These are phyloP conservation scores for Porphyrellus cyaneotinctus DNA, from an alignment of 768 basidiomycete species.

Conservation along the genomic window DNA sequence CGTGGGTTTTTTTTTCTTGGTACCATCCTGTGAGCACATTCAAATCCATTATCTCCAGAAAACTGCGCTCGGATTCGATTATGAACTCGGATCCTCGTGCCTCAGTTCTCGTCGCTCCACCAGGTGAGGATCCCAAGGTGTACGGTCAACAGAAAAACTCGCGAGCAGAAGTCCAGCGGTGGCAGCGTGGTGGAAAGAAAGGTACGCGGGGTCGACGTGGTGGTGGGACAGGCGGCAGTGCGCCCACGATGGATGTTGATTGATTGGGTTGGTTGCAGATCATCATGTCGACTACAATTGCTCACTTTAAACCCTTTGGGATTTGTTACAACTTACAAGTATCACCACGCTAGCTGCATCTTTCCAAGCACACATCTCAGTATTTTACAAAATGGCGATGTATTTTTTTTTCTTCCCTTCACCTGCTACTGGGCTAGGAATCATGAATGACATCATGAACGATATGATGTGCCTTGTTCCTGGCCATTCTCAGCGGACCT, in stretches of 20 bases:
- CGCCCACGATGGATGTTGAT: constrained; percentile 28
- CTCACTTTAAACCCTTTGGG: constrained; percentile 9
- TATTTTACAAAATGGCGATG: constrained; percentile 25
- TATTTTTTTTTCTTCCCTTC: constrained; percentile 10
- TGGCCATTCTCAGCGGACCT: too few relatives aligned
- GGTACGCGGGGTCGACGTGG: constrained; percentile 24
- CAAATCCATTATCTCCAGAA: constrained; percentile 41
- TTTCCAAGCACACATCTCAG: constrained; percentile 21
- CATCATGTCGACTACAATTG: not conserved
- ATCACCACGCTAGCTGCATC: constrained; percentile 16
- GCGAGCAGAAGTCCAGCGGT: constrained; percentile 23
- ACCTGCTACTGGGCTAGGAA: too few relatives aligned
- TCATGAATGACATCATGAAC: too few relatives aligned
- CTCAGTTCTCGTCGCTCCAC: constrained; percentile 62
- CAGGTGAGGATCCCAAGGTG: constrained; percentile 55
- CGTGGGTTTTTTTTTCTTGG: constrained; percentile 37
- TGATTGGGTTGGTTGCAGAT: constrained; percentile 9
- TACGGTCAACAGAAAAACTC: constrained; percentile 36
- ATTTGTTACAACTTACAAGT: constrained; percentile 10
- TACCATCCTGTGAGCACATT: not conserved
- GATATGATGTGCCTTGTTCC: too few relatives aligned
- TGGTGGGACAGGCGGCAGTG: constrained; percentile 6
- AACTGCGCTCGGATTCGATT: constrained; percentile 82
- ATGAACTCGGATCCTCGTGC: constrained; percentile 59
- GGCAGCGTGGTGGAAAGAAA: constrained; percentile 27